These are phyloP conservation scores for Aspergillus cristatus DNA, from an alignment of 495 filamentous ascomycete genomes.

Conservation along the genomic window DNA sequence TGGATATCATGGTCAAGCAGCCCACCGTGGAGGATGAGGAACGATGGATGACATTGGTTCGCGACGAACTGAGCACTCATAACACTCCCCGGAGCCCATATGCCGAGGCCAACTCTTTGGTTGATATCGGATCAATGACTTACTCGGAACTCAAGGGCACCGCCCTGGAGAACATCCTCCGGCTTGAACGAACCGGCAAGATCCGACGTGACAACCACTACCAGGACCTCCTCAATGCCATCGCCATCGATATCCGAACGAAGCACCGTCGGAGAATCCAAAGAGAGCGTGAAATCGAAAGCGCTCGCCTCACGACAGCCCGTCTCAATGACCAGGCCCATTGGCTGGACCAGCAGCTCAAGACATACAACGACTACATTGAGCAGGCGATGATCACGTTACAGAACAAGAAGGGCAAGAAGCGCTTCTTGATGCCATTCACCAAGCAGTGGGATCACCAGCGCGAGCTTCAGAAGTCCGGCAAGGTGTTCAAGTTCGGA, in stretches of 20 bases:
- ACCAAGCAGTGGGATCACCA: slow-evolving; percentile 99
- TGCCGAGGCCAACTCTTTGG: slow-evolving; percentile 74
- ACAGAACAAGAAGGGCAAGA: slow-evolving; percentile 95
- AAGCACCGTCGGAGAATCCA: slow-evolving; percentile 91
- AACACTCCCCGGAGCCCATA: slow-evolving; percentile 73
- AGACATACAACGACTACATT: slow-evolving; percentile 98
- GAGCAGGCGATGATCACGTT: slow-evolving; percentile 98
- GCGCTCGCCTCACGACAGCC: slow-evolving; percentile 70
- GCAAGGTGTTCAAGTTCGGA: slow-evolving; percentile 91
- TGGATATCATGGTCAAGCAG: slow-evolving; percentile 90
- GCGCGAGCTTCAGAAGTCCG: slow-evolving; percentile 80
- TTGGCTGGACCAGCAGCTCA: slow-evolving; percentile 88
- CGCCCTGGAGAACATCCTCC: slow-evolving; percentile 88
- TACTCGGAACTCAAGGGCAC: slow-evolving; percentile 90
- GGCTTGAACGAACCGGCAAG: slow-evolving; percentile 71
- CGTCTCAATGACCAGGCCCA: slow-evolving; percentile 85
- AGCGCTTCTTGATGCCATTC: slow-evolving; percentile 90
- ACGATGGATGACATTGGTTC: slow-evolving; percentile 72
- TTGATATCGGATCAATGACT: slow-evolving; percentile 81
- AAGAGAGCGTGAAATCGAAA: slow-evolving; percentile 81
- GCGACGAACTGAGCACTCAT: slow-evolving; percentile 67
- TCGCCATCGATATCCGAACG: slow-evolving; percentile 91
- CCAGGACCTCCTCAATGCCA: slow-evolving; percentile 93
- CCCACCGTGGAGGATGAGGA: slow-evolving; percentile 81
- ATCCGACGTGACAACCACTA: slow-evolving; percentile 89